Evolutionary conservation across 495 filamentous ascomycete genomes (phyloP).

Genomic region (Penicillium angulare): DNA sequence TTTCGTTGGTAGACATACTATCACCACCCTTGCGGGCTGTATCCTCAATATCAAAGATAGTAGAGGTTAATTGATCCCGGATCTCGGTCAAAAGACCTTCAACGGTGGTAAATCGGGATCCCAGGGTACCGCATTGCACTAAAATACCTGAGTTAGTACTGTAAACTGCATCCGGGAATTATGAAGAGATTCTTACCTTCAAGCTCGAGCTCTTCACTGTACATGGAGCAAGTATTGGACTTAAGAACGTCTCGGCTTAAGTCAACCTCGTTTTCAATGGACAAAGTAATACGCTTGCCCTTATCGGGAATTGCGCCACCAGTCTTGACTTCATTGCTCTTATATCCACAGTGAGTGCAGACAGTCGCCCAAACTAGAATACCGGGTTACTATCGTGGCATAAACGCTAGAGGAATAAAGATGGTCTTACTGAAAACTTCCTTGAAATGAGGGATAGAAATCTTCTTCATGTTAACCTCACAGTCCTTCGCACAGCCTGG

Average conservation of each 20-base stretch:
- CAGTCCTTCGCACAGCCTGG: conserved; percentile 91
- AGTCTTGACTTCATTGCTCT: conserved; percentile 93
- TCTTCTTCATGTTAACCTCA: too few relatives aligned
- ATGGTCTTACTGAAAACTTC: too few relatives aligned
- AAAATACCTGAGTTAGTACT: too few relatives aligned
- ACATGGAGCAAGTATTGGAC: conserved; percentile 83
- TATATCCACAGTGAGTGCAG: conserved; percentile 90
- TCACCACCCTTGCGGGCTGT: conserved; percentile 69
- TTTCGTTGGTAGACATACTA: conserved; percentile 61
- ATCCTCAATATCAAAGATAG: conserved; percentile 75
- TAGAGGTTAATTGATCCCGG: conserved; percentile 79
- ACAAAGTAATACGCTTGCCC: conserved; percentile 78
- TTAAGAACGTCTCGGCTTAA: conserved; percentile 92
- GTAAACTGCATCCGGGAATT: too few relatives aligned
- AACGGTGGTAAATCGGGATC: conserved; percentile 95
- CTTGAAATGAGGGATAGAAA: conserved; percentile 96
- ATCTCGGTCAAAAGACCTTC: conserved; percentile 95
- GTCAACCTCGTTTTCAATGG: conserved; percentile 71
- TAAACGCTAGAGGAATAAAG: too few relatives aligned
- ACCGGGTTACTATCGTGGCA: too few relatives aligned
- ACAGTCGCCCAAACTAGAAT: conserved; percentile 82
- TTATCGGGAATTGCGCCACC: conserved; percentile 88
- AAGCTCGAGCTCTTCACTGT: conserved; percentile 80
- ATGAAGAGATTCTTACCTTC: too few relatives aligned
- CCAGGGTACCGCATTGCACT: conserved; percentile 87